Percentiles rank a stretch among this genome's conserved stretches.
Evolutionary conservation across 495 filamentous ascomycete species (phyloP).

Genomic region (Neurospora tetrasperma): DNA sequence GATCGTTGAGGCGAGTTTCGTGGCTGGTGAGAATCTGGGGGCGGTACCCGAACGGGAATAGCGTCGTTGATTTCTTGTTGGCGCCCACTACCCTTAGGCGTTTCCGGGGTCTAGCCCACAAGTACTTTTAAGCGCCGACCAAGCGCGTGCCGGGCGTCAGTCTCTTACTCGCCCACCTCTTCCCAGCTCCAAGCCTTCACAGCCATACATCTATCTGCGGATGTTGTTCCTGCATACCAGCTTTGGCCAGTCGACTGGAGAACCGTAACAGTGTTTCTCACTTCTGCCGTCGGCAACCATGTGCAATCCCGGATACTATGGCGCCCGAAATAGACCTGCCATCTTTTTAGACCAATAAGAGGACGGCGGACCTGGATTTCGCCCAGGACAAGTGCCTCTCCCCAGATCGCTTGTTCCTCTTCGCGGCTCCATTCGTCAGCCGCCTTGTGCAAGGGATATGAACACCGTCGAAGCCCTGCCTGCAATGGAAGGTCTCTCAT

Average conservation of each 20-base stretch:
- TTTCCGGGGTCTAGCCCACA: not conserved
- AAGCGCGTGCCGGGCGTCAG: slow-evolving; percentile 16
- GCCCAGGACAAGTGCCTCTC: not conserved
- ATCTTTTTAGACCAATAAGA: not conserved
- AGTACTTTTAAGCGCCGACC: slow-evolving; percentile 19
- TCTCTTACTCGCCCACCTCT: not conserved
- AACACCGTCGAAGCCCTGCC: not conserved
- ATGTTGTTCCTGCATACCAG: slow-evolving; percentile 11
- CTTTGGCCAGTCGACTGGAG: not conserved
- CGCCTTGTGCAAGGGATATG: not conserved
- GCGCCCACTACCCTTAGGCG: not conserved
- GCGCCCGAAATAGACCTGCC: not conserved
- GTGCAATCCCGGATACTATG: not conserved
- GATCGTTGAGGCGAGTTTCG: not conserved
- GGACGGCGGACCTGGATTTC: not conserved
- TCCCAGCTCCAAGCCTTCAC: slow-evolving; percentile 1
- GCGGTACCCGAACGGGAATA: not conserved
- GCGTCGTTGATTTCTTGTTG: not conserved
- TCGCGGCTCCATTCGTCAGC: not conserved
- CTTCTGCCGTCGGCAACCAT: not conserved
- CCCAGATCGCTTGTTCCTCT: not conserved
- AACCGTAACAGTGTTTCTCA: not conserved
- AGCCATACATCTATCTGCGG: slow-evolving; percentile 12
- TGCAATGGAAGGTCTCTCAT: not conserved
- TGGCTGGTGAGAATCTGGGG: not conserved